These are phyloP conservation scores for Fistulinella cinereoalba DNA, from an alignment of 1,284 basidiomycete genomes.

Conservation along the genomic window DNA sequence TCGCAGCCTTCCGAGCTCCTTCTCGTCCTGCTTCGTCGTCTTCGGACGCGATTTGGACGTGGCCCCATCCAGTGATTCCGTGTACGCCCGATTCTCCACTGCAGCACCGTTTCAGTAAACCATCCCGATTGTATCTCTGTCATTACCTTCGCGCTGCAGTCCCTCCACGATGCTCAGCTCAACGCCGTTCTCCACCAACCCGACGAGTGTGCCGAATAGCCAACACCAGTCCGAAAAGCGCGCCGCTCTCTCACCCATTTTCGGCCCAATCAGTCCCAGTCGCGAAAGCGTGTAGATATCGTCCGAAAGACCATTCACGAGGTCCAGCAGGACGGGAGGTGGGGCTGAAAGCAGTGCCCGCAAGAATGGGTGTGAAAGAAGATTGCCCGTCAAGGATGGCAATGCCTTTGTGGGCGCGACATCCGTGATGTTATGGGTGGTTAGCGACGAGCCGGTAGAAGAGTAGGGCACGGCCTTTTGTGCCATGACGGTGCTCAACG, in stretches of 20 bases:
- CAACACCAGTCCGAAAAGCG: constrained; percentile 81
- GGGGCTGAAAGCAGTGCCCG: constrained; percentile 72
- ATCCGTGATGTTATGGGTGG: constrained; percentile 19
- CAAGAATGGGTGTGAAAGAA: constrained; percentile 50
- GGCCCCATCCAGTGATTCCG: constrained; percentile 69
- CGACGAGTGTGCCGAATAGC: constrained; percentile 72
- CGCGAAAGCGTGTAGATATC: constrained; percentile 72
- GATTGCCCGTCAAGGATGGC: constrained; percentile 16
- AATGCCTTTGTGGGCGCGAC: constrained; percentile 16
- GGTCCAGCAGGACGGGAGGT: constrained; percentile 78
- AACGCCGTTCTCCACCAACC: constrained; percentile 75
- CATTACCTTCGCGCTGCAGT: constrained; percentile 57
- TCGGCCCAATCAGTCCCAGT: constrained; percentile 63
- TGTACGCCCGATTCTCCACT: constrained; percentile 71
- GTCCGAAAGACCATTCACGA: constrained; percentile 69
- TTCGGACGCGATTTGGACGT: constrained; percentile 66
- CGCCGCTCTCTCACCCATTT: constrained; percentile 62
- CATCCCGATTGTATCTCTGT: not conserved
- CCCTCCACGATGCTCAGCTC: constrained; percentile 66
- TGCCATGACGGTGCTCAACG: constrained; percentile 61
- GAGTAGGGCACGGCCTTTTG: constrained; percentile 62
- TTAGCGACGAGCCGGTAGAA: constrained; percentile 29
- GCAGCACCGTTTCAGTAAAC: constrained; percentile 3
- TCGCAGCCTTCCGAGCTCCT: constrained; percentile 63
- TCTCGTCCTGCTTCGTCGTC: constrained; percentile 60